These are phyloP conservation scores for Ulmus americana DNA, from an alignment of 331 rosid species.

Conservation along the genomic window DNA sequence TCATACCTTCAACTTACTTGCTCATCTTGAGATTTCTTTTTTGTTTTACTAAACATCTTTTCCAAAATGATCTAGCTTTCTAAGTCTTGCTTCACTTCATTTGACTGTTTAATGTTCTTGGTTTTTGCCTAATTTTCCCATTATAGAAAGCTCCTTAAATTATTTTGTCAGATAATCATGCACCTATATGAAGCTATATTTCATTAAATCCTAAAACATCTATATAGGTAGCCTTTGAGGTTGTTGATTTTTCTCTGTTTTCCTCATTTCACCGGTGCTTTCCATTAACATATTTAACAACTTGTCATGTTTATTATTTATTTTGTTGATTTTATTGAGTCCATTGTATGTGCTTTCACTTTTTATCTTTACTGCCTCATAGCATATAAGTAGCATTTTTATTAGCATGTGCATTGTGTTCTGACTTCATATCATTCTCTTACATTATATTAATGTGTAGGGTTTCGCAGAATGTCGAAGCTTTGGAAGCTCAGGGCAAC, in stretches of 20 bases:
- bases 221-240: not conserved
- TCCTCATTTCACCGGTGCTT: not conserved
- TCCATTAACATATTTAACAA: not conserved
- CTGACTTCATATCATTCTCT: conserved; percentile 30
- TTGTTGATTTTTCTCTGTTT: not conserved
- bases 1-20: conserved; percentile 26
- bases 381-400: conserved; percentile 13
- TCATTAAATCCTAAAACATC: not conserved
- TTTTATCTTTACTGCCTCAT: not conserved
- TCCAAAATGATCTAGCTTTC: conserved; percentile 6
- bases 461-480: conserved; percentile 95
- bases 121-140: conserved; percentile 4
- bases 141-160: conserved; percentile 3
- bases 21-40: conserved; percentile 15
- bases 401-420: not conserved
- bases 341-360: not conserved
- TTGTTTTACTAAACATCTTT: conserved; percentile 19
- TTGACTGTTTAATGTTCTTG: conserved; percentile 2
- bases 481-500: conserved; percentile 90
- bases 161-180: not conserved
- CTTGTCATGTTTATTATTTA: not conserved
- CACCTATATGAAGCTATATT: not conserved
- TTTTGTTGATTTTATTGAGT: not conserved
- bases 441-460: conserved; percentile 69
- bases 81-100: not conserved